These are phyloP conservation scores for Dianthus caryophyllus DNA, from an alignment of 148 eudicot species.

Conservation along the genomic window DNA sequence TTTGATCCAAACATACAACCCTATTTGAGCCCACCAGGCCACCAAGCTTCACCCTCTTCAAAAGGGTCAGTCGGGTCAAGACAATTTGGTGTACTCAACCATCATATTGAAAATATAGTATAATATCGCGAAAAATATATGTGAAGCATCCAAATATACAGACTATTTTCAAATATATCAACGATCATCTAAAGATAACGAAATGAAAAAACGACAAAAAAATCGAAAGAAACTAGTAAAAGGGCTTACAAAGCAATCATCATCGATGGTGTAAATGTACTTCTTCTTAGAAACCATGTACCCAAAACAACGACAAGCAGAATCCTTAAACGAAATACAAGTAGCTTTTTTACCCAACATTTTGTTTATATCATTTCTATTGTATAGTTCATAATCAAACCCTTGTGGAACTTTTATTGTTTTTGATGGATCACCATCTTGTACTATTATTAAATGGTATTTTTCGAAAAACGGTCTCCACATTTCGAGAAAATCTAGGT, in stretches of 20 bases:
- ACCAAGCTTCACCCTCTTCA: too few relatives aligned
- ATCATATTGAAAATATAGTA: too few relatives aligned
- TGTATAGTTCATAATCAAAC: constrained; percentile 42
- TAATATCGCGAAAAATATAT: too few relatives aligned
- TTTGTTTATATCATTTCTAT: constrained; percentile 37
- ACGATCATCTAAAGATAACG: too few relatives aligned
- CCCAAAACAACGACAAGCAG: constrained; percentile 44
- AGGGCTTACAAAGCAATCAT: constrained; percentile 41
- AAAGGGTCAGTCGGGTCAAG: too few relatives aligned
- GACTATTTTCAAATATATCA: too few relatives aligned
- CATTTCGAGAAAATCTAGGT: constrained; percentile 18
- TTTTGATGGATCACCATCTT: constrained; percentile 45
- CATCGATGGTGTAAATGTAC: constrained; percentile 35
- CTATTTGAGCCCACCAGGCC: too few relatives aligned
- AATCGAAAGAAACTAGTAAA: too few relatives aligned
- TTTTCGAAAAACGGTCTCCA: constrained; percentile 41
- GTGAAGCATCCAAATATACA: too few relatives aligned
- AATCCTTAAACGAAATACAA: constrained; percentile 46
- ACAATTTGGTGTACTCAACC: too few relatives aligned
- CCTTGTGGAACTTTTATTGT: constrained; percentile 34
- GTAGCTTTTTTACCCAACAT: constrained; percentile 42
- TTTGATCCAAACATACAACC: too few relatives aligned
- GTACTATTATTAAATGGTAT: constrained; percentile 39
- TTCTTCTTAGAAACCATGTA: constrained; percentile 35
- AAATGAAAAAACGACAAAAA: too few relatives aligned